A percentile compares a stretch with the other conserved stretches of the same genome.
Evolutionary conservation across 257 asterid genomes (phyloP).

Genomic region (Linaria vulgaris): DNA sequence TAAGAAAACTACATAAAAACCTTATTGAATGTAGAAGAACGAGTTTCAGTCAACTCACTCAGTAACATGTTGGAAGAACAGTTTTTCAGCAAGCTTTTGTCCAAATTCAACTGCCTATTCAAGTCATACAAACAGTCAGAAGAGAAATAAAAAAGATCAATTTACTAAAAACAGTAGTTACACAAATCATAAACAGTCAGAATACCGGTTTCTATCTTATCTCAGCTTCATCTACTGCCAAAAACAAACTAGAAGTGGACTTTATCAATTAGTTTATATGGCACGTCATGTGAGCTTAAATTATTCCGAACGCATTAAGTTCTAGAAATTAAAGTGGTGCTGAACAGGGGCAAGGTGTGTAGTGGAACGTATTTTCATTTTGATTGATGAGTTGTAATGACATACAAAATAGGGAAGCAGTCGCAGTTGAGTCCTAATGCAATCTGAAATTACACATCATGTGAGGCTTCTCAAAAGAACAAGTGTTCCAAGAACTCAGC

Average conservation of each 20-base stretch:
- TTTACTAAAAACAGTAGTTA: not conserved
- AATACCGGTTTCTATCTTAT: not conserved
- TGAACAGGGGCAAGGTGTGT: not conserved
- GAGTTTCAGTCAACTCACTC: conserved; percentile 51
- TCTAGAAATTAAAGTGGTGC: not conserved
- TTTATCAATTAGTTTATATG: not conserved
- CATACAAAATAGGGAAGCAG: not conserved
- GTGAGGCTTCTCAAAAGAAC: conserved; percentile 7
- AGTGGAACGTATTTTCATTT: not conserved
- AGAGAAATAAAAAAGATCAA: not conserved
- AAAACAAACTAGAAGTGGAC: conserved; percentile 8
- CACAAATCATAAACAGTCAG: conserved; percentile 7
- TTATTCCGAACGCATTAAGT: not conserved
- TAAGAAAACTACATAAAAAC: conserved; percentile 5
- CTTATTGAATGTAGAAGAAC: not conserved
- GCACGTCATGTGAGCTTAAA: not conserved
- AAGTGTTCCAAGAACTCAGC: not conserved
- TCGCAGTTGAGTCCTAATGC: not conserved
- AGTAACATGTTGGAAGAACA: conserved; percentile 68
- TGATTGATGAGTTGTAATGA: not conserved
- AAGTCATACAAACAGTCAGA: conserved; percentile 26
- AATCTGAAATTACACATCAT: not conserved
- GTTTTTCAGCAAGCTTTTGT: conserved; percentile 66
- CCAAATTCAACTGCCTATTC: conserved; percentile 89
- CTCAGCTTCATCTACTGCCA: not conserved